These are phyloP conservation scores for Cyberlindnera mrakii DNA, from an alignment of 805 yeast genomes.

Conservation along the genomic window DNA sequence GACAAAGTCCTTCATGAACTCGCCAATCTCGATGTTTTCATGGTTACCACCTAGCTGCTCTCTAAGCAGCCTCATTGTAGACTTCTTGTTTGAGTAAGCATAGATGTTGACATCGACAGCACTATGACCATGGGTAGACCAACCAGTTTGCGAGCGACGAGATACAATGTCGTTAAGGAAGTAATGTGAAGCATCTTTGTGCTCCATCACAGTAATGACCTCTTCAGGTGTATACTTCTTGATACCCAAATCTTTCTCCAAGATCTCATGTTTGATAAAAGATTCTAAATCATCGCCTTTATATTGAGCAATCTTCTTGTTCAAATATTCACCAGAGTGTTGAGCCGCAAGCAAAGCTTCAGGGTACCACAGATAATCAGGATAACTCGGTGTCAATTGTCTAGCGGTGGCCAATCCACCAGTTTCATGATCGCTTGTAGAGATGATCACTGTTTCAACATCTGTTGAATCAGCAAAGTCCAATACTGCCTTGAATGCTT, in stretches of 20 bases:
- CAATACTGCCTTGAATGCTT: slow-evolving; percentile 68
- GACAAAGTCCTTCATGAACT: slow-evolving; percentile 54
- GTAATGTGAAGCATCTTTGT: slow-evolving; percentile 32
- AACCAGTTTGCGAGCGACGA: slow-evolving; percentile 82
- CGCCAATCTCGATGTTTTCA: slow-evolving; percentile 83
- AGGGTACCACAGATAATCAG: slow-evolving; percentile 87
- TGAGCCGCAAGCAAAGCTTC: slow-evolving; percentile 61
- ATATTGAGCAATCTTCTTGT: slow-evolving; percentile 36
- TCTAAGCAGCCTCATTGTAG: slow-evolving; percentile 31
- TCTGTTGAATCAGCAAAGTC: slow-evolving; percentile 64
- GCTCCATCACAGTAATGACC: slow-evolving; percentile 34
- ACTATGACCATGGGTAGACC: slow-evolving; percentile 95
- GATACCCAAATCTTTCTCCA: slow-evolving; percentile 66
- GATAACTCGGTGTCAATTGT: slow-evolving; percentile 63
- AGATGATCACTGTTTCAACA: slow-evolving; percentile 69
- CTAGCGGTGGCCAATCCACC: slow-evolving; percentile 90
- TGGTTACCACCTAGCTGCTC: slow-evolving; percentile 65
- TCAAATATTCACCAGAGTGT: slow-evolving; percentile 73
- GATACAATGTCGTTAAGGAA: slow-evolving; percentile 67
- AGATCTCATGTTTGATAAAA: slow-evolving; percentile 47
- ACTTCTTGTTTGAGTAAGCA: slow-evolving; percentile 59
- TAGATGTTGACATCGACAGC: slow-evolving; percentile 94
- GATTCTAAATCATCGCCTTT: slow-evolving; percentile 30
- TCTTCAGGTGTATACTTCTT: slow-evolving; percentile 51
- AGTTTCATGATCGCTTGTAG: slow-evolving; percentile 93